Conservation (phyloP, 2,329 filamentous ascomycete species). For the Chaetothyriales sp. region DNA sequence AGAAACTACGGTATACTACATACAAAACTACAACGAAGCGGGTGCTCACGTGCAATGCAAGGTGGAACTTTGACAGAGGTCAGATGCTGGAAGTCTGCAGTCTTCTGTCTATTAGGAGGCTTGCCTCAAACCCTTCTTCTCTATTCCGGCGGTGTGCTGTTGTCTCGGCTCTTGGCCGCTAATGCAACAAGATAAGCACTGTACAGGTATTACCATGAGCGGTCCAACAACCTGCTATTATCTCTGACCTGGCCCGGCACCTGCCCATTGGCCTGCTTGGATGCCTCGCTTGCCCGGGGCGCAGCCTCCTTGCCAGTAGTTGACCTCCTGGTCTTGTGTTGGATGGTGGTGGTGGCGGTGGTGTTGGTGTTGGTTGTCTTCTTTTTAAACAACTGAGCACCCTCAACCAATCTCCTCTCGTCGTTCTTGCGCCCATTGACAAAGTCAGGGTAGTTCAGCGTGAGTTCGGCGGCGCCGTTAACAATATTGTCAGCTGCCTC, state of each 20-base stretch:
- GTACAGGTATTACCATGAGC: not conserved
- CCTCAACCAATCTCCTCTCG: slow-evolving; percentile 48
- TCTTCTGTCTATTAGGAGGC: too few relatives aligned
- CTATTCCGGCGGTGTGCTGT: too few relatives aligned
- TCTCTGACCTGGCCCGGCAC: not conserved
- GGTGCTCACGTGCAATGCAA: too few relatives aligned
- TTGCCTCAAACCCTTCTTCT: too few relatives aligned
- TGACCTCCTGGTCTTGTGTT: not conserved
- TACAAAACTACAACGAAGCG: too few relatives aligned
- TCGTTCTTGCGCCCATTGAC: slow-evolving; percentile 59
- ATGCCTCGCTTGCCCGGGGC: too few relatives aligned
- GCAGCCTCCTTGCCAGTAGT: not conserved
- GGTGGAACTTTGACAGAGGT: too few relatives aligned
- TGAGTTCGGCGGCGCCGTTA: slow-evolving; percentile 78
- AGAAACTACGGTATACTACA: too few relatives aligned
- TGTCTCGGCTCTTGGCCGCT: not conserved
- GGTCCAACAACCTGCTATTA: not conserved
- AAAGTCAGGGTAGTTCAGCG: slow-evolving; percentile 92
- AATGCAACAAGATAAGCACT: too few relatives aligned
- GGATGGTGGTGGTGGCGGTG: too few relatives aligned
- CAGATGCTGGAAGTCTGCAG: too few relatives aligned
- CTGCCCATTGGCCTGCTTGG: not conserved
- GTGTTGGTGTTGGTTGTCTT: slow-evolving; percentile 15
- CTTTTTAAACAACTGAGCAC: slow-evolving; percentile 43
- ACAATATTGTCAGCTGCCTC: slow-evolving; percentile 84